These are phyloP conservation scores for Colletotrichum aenigma DNA, from an alignment of 2,329 filamentous ascomycete species.

Conservation along the genomic window DNA sequence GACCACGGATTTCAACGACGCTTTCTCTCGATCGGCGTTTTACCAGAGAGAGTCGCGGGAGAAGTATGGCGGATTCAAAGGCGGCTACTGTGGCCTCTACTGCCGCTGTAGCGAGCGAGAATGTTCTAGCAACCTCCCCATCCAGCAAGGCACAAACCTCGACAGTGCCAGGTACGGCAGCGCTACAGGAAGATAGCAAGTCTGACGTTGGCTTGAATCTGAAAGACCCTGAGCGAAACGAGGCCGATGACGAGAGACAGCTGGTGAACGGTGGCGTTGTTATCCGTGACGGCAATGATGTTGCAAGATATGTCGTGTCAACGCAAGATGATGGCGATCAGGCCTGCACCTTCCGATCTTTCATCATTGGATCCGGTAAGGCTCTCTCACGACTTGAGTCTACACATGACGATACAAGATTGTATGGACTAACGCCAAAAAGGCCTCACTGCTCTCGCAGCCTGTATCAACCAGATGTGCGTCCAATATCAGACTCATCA, in stretches of 20 bases:
- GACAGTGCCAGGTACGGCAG: background rate
- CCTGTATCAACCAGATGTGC: slow-evolving; percentile 18
- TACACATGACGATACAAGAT: background rate
- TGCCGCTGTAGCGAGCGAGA: background rate
- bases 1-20: background rate
- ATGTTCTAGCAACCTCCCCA: fast-evolving
- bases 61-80: background rate
- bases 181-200: background rate
- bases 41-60: background rate
- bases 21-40: background rate
- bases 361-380: slow-evolving; percentile 16
- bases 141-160: background rate
- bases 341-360: slow-evolving; percentile 4
- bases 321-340: slow-evolving; percentile 10
- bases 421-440: background rate
- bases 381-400: fast-evolving
- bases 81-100: background rate
- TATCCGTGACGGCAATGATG: slow-evolving; percentile 8
- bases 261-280: background rate
- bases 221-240: background rate
- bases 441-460: slow-evolving; percentile 14
- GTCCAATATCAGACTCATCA: background rate
- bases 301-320: slow-evolving; percentile 11
- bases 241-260: background rate
- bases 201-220: background rate